Evolutionary conservation across 148 eudicot species (phyloP), one percentile per base, ranked within the genome.

Genomic region (Agrostemma githago): DNA sequence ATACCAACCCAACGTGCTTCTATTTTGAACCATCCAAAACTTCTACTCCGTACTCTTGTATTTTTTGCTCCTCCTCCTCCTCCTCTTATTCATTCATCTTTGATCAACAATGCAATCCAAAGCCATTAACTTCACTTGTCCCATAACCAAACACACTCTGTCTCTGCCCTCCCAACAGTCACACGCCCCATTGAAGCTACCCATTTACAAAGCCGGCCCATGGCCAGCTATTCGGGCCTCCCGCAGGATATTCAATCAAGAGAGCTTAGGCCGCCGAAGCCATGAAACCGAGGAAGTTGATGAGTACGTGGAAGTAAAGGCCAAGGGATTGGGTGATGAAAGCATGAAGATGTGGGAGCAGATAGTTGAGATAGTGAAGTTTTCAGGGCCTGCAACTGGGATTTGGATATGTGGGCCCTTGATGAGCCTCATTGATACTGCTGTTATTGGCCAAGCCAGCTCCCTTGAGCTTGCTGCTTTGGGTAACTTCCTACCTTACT

Each of bases 361-460:
- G 77, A 85, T 88, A 12, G 74, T 78, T 63, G 98, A 93, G 77
- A 88, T 93, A 78, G 82, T 88, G 17, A 88, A 87, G 82, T 91
- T 93, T 79, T 89, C 97, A 4, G 98, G 95, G 3, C 98, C 97
- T 7, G 98, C 97, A 2, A 85, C 91, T 10, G 98, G 98, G 70
- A 48, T 93, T 38, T 93, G 98, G 98, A 70, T 93, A 46, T 93
- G 90, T 73, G 92, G 95, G 26, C 98, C 98, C 2, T 76, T 93
- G 64, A 93, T 91, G 98, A 91, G 97, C 73, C 87, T 89, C 65
- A 93, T 93, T 77, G 98, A 93, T 72, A 91, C 98, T 77, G 89
- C 85, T 81, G 98, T 91, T n/a, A 83, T 93, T 76, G 98, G 95
- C 16, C 98, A 88, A 44, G 83, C 87, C 19, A 90, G 95, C 77